A percentile compares a stretch with the other conserved stretches of the same genome.
Evolutionary conservation across 2,329 filamentous ascomycete genomes (phyloP).

Genomic region (Amauroascus verrucosus): DNA sequence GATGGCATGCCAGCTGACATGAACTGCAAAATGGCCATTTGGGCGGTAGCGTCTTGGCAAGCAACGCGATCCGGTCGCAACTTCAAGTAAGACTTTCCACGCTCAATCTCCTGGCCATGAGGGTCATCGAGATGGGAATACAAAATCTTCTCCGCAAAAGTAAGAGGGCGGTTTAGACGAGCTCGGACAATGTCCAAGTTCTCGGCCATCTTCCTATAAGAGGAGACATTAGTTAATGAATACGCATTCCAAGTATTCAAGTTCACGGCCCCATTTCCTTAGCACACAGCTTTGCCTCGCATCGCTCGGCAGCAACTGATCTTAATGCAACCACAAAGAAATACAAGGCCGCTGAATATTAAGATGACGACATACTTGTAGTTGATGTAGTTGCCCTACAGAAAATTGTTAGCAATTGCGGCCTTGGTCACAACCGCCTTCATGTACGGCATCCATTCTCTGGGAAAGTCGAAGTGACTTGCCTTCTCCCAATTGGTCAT

Average conservation of each 20-base stretch:
- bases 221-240: slow-evolving; percentile 12
- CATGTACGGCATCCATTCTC: neutral
- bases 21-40: slow-evolving; percentile 99
- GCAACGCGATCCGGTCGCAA: slow-evolving; percentile 94
- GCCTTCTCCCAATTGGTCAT: slow-evolving; percentile 93
- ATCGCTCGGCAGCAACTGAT: neutral
- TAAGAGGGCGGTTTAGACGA: slow-evolving; percentile 85
- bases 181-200: slow-evolving; percentile 83
- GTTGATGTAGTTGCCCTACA: slow-evolving; percentile 82
- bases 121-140: slow-evolving; percentile 98
- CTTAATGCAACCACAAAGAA: neutral
- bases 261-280: neutral
- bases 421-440: slow-evolving; percentile 4
- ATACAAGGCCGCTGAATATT: neutral
- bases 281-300: slow-evolving; percentile 20
- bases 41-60: slow-evolving; percentile 97
- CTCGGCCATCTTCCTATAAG: slow-evolving; percentile 86
- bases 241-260: neutral
- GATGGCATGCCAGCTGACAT: slow-evolving; percentile 97
- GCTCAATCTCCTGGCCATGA: slow-evolving; percentile 90
- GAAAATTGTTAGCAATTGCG: slow-evolving; percentile 21
- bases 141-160: slow-evolving; percentile 95
- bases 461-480: slow-evolving; percentile 19
- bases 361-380: slow-evolving; percentile 49
- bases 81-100: slow-evolving; percentile 90